Evolutionary conservation across 2,329 filamentous ascomycete species (phyloP).

Genomic region (Apiospora rasikravindrae): DNA sequence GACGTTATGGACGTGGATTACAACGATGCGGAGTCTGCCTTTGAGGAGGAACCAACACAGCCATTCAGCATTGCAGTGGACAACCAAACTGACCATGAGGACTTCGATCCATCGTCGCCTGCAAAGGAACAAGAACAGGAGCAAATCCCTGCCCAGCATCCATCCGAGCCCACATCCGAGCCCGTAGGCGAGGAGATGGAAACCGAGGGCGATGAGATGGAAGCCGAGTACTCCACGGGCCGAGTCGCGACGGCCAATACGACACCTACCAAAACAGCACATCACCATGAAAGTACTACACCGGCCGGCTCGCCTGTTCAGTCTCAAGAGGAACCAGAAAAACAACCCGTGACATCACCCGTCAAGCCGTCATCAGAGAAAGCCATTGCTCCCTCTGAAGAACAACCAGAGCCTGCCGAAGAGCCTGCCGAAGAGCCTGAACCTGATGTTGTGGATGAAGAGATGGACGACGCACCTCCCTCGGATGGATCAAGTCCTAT

Average conservation of each 20-base stretch:
- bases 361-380: constrained; percentile 6
- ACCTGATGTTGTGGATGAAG: constrained; percentile 33
- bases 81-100: constrained; percentile 2
- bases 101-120: constrained; percentile 17
- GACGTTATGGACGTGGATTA: constrained; percentile 53
- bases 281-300: constrained; percentile 38
- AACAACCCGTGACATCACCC: background rate
- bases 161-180: constrained; percentile 30
- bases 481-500: constrained; percentile 77
- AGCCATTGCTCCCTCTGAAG: constrained; percentile 25
- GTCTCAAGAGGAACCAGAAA: background rate
- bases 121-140: constrained; percentile 23
- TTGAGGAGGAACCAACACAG: constrained; percentile 31
- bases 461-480: constrained; percentile 46
- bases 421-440: constrained; percentile 16
- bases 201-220: constrained; percentile 32
- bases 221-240: constrained; percentile 37
- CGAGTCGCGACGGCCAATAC: constrained; percentile 28
- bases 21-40: constrained; percentile 18
- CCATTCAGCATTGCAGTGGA: constrained; percentile 10
- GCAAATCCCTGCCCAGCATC: constrained; percentile 28
- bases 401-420: constrained; percentile 25
- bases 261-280: constrained; percentile 25
- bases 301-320: constrained; percentile 37
- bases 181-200: constrained; percentile 29